These are phyloP conservation scores for Epichloe aotearoae DNA, from an alignment of 2,329 filamentous ascomycete genomes.

Conservation along the genomic window DNA sequence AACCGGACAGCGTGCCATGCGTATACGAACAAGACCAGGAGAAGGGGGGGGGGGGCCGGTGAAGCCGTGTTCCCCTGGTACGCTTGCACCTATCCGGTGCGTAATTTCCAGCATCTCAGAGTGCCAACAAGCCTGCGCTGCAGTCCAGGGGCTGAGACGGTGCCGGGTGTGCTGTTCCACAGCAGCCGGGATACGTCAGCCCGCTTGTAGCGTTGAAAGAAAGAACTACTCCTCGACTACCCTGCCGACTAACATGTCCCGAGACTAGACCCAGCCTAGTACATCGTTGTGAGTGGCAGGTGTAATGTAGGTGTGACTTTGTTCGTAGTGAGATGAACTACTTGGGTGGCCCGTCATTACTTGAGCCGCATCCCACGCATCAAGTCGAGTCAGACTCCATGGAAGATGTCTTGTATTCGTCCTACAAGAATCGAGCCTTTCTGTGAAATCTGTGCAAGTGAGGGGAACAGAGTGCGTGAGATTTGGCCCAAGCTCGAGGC, in stretches of 20 bases:
- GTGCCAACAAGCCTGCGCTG: slow-evolving; percentile 10
- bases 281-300: neutral
- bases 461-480: neutral
- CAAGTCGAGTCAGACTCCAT: neutral
- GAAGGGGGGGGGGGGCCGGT: too few species aligned
- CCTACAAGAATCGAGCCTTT: neutral
- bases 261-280: neutral
- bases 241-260: neutral
- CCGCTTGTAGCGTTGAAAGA: slow-evolving; percentile 8
- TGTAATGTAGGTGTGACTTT: neutral
- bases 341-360: slow-evolving; percentile 5
- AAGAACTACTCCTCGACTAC: neutral
- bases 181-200: slow-evolving; percentile 4
- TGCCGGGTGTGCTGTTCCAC: slow-evolving; percentile 12
- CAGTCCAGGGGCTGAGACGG: slow-evolving; percentile 9
- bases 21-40: neutral
- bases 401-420: neutral
- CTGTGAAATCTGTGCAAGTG: neutral
- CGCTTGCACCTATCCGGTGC: neutral
- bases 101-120: slow-evolving; percentile 22
- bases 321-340: slow-evolving; percentile 14
- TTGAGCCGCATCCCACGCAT: neutral
- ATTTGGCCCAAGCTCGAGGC: neutral
- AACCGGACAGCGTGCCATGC: slow-evolving; percentile 10
- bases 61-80: neutral